Conservation (phyloP, 1,139 yeast species). For the Sugiyamaella castrensis region DNA sequence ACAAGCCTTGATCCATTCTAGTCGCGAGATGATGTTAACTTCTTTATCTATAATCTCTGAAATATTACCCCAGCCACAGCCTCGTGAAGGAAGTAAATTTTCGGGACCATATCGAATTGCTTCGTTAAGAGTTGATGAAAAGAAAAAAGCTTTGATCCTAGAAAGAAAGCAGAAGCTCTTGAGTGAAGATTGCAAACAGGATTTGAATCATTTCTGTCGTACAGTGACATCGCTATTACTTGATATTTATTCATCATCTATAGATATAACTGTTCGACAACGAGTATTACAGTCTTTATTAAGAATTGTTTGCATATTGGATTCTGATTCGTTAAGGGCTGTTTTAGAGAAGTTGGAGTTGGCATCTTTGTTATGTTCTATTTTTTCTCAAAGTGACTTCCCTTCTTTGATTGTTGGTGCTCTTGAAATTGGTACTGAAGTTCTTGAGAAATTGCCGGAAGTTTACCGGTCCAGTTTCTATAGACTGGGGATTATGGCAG, state of each 20-base stretch:
- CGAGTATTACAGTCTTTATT: slow-evolving; percentile 56
- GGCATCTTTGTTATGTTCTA: slow-evolving; percentile 55
- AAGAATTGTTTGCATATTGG: slow-evolving; percentile 46
- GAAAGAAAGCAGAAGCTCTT: slow-evolving; percentile 3
- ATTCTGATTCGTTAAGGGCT: slow-evolving; percentile 24
- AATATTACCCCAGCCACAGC: slow-evolving; percentile 41
- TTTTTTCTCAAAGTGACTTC: slow-evolving; percentile 54
- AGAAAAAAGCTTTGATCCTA: neutral
- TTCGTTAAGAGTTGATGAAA: slow-evolving; percentile 14
- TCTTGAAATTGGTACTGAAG: slow-evolving; percentile 47
- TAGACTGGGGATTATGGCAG: slow-evolving; percentile 69
- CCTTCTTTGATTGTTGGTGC: slow-evolving; percentile 51
- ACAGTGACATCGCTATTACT: slow-evolving; percentile 59
- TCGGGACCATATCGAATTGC: slow-evolving; percentile 34
- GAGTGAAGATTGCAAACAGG: slow-evolving; percentile 3
- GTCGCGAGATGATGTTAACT: slow-evolving; percentile 59
- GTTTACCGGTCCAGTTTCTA: slow-evolving; percentile 51
- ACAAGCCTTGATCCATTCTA: slow-evolving; percentile 73
- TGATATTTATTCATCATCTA: slow-evolving; percentile 71
- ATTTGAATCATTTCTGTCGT: slow-evolving; percentile 43
- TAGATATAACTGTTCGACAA: slow-evolving; percentile 64
- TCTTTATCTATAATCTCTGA: slow-evolving; percentile 57
- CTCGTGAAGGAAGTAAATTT: slow-evolving; percentile 22
- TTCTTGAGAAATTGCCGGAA: slow-evolving; percentile 48
- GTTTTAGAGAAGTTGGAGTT: slow-evolving; percentile 34